A percentile compares a stretch with the other conserved stretches of the same genome.
These are phyloP conservation scores for Russula sp. DNA, from an alignment of 768 basidiomycete species.

Conservation along the genomic window DNA sequence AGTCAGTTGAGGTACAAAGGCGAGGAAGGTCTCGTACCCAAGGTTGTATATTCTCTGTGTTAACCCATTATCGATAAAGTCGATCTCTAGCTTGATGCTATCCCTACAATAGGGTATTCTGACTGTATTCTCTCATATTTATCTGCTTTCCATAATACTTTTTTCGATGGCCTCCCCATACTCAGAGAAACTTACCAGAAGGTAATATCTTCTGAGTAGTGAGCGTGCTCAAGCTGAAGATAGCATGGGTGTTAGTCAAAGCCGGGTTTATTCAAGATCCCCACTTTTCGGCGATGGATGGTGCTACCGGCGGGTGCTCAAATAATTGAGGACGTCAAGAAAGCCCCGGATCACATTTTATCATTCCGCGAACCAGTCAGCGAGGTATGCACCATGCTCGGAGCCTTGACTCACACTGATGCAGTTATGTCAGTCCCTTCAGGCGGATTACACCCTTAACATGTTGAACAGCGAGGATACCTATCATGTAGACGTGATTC, in stretches of 20 bases:
- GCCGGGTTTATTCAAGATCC: background rate
- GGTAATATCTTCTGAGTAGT: background rate
- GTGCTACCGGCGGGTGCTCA: background rate
- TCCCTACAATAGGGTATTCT: slow-evolving; percentile 28
- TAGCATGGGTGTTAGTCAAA: background rate
- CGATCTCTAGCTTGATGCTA: slow-evolving; percentile 11
- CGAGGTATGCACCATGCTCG: too few species aligned
- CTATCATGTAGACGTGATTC: background rate
- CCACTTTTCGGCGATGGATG: background rate
- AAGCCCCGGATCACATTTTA: background rate
- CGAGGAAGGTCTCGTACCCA: too few species aligned
- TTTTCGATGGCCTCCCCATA: background rate
- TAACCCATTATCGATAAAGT: too few species aligned
- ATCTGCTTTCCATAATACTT: background rate
- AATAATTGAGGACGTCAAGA: background rate
- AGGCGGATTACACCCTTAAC: background rate
- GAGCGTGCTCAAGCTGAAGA: background rate
- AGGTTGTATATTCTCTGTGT: too few species aligned
- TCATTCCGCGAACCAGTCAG: background rate
- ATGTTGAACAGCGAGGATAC: background rate
- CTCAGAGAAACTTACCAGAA: background rate
- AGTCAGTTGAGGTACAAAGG: too few species aligned
- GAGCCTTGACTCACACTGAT: background rate
- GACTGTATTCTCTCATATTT: slow-evolving; percentile 26
- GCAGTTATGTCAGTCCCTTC: background rate